These are phyloP conservation scores for Coemansia sp. DNA, from an alignment of 192 early-diverging fungal genomes.

Conservation along the genomic window DNA sequence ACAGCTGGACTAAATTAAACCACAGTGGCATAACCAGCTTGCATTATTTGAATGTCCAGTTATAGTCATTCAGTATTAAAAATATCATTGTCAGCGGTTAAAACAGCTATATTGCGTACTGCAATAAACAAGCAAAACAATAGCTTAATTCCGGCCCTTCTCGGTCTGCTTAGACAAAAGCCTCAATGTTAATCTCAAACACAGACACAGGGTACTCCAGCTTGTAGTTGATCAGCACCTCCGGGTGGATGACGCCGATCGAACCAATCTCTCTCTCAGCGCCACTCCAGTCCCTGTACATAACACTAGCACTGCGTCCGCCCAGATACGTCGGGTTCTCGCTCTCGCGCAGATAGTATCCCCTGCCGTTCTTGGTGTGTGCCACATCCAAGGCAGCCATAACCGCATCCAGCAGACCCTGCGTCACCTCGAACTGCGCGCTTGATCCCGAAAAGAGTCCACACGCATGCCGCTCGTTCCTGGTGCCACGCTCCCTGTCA, in stretches of 20 bases:
- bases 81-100: too few relatives aligned
- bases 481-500: constrained; percentile 69
- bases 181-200: constrained; percentile 95
- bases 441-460: constrained; percentile 80
- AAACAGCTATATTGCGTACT: too few relatives aligned
- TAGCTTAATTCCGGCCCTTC: background rate
- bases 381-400: constrained; percentile 73
- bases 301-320: constrained; percentile 88
- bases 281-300: constrained; percentile 51
- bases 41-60: too few relatives aligned
- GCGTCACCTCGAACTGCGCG: constrained; percentile 75
- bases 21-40: too few relatives aligned
- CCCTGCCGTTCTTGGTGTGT: constrained; percentile 5
- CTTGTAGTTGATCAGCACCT: constrained; percentile 83
- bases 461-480: constrained; percentile 88
- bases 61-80: too few relatives aligned
- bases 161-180: constrained; percentile 72
- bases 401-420: constrained; percentile 88
- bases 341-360: constrained; percentile 46
- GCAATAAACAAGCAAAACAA: too few relatives aligned
- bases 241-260: constrained; percentile 93
- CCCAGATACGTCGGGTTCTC: constrained; percentile 81
- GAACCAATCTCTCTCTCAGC: constrained; percentile 66
- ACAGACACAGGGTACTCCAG: constrained; percentile 83
- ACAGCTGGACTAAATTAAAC: too few relatives aligned